phyloP scores from a whole-genome alignment of 2,329 filamentous ascomycete species.

The Sarocladium oryzae region DNA sequence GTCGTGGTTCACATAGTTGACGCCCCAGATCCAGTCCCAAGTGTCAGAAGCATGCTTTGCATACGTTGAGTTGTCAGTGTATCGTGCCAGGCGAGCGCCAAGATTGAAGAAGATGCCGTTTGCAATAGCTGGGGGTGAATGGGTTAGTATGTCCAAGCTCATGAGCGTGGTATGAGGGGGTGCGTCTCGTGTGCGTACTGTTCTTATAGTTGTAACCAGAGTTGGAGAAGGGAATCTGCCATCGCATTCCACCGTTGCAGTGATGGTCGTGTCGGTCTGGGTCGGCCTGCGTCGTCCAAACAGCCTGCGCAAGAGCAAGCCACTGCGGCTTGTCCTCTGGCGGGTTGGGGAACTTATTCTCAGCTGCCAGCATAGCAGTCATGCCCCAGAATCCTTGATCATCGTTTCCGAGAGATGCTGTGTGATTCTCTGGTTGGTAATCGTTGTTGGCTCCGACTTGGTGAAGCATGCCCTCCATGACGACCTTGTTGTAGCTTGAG shows the following conservation, averaged over 20 bases:
- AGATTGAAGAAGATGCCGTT: constrained; percentile 60
- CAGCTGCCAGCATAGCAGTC: constrained; percentile 64
- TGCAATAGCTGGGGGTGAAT: constrained; percentile 38
- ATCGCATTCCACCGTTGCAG: constrained; percentile 66
- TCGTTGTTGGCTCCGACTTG: constrained; percentile 48
- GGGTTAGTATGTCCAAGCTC: neutral
- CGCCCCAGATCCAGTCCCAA: constrained; percentile 53
- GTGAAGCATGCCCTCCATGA: constrained; percentile 46
- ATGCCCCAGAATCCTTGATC: constrained; percentile 72
- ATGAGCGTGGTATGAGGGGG: too few relatives aligned
- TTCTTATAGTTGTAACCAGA: constrained; percentile 58
- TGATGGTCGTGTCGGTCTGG: constrained; percentile 53
- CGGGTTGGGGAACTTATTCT: constrained; percentile 63
- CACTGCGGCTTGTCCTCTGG: constrained; percentile 55
- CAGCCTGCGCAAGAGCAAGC: constrained; percentile 65
- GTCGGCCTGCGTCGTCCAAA: constrained; percentile 63
- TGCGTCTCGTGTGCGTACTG: constrained; percentile 35
- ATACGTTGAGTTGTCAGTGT: constrained; percentile 62
- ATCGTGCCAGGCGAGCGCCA: constrained; percentile 63
- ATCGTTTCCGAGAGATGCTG: constrained; percentile 51
- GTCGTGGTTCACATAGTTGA: constrained; percentile 53
- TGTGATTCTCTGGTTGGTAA: constrained; percentile 55
- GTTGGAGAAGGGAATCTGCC: constrained; percentile 72
- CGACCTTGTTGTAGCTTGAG: constrained; percentile 48
- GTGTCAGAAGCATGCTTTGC: constrained; percentile 53